A percentile compares a stretch with the other conserved stretches of the same genome.
Evolutionary conservation across 208 protist species (phyloP).

Genomic region (Leishmania gerbilli): DNA sequence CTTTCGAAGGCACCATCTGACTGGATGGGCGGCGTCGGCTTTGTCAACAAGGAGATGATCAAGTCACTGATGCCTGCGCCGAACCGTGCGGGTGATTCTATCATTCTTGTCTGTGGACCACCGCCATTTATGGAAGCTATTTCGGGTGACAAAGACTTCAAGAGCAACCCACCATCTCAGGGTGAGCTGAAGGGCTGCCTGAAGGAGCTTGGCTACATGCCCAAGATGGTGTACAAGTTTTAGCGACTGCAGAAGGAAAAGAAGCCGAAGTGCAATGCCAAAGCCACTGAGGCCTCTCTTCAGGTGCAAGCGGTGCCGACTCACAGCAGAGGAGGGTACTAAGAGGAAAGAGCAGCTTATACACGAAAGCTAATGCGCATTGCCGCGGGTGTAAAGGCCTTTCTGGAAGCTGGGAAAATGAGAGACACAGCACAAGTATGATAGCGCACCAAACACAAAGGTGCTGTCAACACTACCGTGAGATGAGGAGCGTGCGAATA

Average conservation of each 20-base stretch:
- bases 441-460: neutral
- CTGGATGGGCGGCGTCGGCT: conserved; percentile 92
- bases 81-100: conserved; percentile 75
- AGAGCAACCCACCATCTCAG: conserved; percentile 67
- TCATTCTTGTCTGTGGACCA: conserved; percentile 88
- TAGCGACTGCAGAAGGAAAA: conserved; percentile 28
- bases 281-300: neutral
- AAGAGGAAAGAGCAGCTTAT: neutral
- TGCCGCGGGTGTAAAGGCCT: neutral
- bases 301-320: neutral
- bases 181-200: conserved; percentile 84
- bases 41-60: conserved; percentile 91
- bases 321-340: neutral
- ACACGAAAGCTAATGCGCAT: too few species aligned
- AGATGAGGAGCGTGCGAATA: neutral
- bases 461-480: neutral
- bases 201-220: conserved; percentile 88
- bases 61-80: conserved; percentile 86
- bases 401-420: neutral
- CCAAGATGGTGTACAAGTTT: conserved; percentile 92
- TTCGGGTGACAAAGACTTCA: conserved; percentile 91
- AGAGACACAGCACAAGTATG: neutral
- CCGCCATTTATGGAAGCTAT: conserved; percentile 89
- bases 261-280: neutral
- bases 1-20: conserved; percentile 85